These are phyloP conservation scores for Parasitella parasitica DNA, from an alignment of 371 early-diverging fungal genomes.

Conservation along the genomic window DNA sequence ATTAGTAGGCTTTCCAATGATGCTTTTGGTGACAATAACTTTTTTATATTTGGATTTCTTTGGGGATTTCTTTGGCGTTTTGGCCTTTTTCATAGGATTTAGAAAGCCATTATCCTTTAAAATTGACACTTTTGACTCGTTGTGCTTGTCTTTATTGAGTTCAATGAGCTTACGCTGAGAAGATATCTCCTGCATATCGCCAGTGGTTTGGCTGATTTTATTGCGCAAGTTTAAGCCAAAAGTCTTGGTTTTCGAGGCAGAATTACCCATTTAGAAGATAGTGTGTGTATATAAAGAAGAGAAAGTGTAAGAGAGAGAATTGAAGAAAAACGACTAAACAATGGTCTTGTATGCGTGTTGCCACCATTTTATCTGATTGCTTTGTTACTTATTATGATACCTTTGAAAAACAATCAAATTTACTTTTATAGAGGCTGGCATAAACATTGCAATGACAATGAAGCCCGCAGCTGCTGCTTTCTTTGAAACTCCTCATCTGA, in stretches of 20 bases:
- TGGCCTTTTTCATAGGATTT: not conserved
- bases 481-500: not conserved
- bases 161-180: constrained; percentile 3
- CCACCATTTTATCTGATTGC: not conserved
- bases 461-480: not conserved
- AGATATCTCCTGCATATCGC: not conserved
- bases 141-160: not conserved
- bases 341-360: not conserved
- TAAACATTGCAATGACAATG: not conserved
- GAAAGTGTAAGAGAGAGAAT: not conserved
- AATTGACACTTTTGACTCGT: not conserved
- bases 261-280: not conserved
- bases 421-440: not conserved
- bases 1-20: constrained; percentile 24
- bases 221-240: not conserved
- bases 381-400: not conserved
- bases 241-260: constrained; percentile 1
- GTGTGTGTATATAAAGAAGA: not conserved
- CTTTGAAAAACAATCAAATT: constrained; percentile 4
- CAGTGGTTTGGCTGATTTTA: not conserved
- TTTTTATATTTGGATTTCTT: not conserved
- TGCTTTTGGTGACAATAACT: constrained; percentile 15
- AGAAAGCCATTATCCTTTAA: constrained; percentile 17
- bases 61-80: not conserved
- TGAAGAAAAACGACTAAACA: not conserved